Evolutionary conservation across 345 rosid genomes (phyloP).

Genomic region (Salix koriyanagi): DNA sequence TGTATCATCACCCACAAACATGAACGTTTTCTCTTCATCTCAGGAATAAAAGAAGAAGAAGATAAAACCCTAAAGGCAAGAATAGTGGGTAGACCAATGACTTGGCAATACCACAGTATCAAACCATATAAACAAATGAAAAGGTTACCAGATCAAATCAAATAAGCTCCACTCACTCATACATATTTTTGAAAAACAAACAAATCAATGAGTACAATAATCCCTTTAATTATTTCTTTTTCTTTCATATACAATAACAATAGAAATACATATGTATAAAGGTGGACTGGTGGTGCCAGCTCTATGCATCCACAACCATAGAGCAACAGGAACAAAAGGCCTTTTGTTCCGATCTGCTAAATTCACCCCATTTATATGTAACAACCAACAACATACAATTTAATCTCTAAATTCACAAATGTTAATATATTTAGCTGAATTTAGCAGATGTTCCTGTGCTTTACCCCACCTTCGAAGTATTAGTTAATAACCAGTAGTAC

Average conservation of each 20-base stretch:
- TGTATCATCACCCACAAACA: neutral
- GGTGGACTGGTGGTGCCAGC: conserved; percentile 3
- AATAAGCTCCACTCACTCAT: conserved; percentile 35
- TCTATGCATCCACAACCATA: neutral
- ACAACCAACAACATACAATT: neutral
- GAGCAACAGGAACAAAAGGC: conserved; percentile 43
- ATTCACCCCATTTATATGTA: conserved; percentile 26
- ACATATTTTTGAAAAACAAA: conserved; percentile 16
- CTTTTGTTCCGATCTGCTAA: conserved; percentile 27
- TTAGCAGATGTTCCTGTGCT: conserved; percentile 59
- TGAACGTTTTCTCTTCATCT: neutral
- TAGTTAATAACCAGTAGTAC: neutral
- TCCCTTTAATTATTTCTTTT: neutral
- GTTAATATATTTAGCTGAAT: conserved; percentile 27
- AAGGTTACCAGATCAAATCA: conserved; percentile 16
- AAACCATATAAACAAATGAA: conserved; percentile 23
- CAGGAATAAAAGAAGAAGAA: neutral
- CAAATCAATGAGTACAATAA: conserved; percentile 16
- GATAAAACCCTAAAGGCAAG: conserved; percentile 39
- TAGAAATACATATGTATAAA: neutral
- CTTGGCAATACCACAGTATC: conserved; percentile 35
- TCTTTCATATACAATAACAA: conserved; percentile 5
- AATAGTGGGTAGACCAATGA: conserved; percentile 36
- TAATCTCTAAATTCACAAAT: neutral
- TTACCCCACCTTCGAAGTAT: conserved; percentile 12